Conservation (phyloP, 352 stramenopile species). For the Phytophthora cryptogea region DNA sequence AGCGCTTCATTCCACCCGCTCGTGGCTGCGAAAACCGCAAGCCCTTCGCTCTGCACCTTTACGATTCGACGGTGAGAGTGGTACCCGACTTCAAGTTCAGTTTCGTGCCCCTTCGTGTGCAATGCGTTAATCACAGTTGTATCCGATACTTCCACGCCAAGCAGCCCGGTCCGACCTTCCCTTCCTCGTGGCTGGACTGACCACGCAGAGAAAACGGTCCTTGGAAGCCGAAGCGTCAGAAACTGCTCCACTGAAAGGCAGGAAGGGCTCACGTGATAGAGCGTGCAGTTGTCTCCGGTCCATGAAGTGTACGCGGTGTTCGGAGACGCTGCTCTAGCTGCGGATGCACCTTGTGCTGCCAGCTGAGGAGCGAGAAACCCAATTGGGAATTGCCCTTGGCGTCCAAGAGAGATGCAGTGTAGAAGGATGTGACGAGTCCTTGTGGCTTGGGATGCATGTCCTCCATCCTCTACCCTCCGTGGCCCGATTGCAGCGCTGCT, state of each 20-base stretch:
- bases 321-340: no score
- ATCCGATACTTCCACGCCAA: background rate
- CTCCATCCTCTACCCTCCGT: background rate
- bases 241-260: slow-evolving; percentile 29
- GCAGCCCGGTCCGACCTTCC: slow-evolving; percentile 26
- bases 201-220: slow-evolving; percentile 21
- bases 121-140: slow-evolving; percentile 18
- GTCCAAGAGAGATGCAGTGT: background rate
- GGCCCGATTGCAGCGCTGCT: slow-evolving; percentile 24
- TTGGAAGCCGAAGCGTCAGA: slow-evolving; percentile 26
- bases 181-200: slow-evolving; percentile 7
- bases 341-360: background rate
- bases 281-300: background rate
- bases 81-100: slow-evolving; percentile 39
- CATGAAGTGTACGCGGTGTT: background rate
- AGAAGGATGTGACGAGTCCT: no score
- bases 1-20: background rate
- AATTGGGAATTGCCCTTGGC: background rate
- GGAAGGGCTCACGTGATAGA: slow-evolving; percentile 4
- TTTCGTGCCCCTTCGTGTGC: slow-evolving; percentile 34
- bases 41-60: background rate
- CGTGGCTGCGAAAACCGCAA: background rate
- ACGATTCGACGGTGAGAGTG: slow-evolving; percentile 35
- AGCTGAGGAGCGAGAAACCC: slow-evolving; percentile 3
- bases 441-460: slow-evolving; percentile 2